Base-by-base conservation (phyloP, 108 stramenopile genomes). In the Skeletonema tropicum region DNA sequence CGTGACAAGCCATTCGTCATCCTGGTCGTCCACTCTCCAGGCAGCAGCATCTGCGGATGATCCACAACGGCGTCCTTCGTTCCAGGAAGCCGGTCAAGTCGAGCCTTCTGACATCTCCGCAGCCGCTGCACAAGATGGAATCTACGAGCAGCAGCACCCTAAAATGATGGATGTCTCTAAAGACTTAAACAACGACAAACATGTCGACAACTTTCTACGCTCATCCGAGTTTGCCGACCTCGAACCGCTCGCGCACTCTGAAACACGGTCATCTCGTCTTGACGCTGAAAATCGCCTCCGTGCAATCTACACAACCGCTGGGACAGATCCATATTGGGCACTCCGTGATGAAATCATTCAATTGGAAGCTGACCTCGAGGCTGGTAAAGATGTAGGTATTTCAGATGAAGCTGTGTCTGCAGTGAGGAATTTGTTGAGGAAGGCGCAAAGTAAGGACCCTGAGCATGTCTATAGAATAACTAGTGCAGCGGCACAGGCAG, bases 191-290 rank as follows among this genome's bases (percentile, higher is more conserved):
- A 32, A 21, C 59, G 59, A 32, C 59, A 32, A 29, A 21, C 23
- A 60, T 32, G 59, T 26, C 11, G 26, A 32, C 31, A 39, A 14
- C 32, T 33, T 23, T 9, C 59, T 61, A 31, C 81, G 81, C 36
- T 82, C 81, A 55, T 66, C 70, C 42, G 81, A 82, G 68, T 82
- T 82, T 48, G 26, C 13, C 76, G 57, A 59, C 72, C 71, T 82
- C 30, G 65, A 71, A 30, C 76, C 81, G 1, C 64, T 72, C 15
- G 14, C 13, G 15, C 59, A 64, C 68, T 30, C 73, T 7, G 31
- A 52, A 55, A 26, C 68, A 14, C 73, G 48, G 2, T 58, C 35
- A 32, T 19, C 62, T 6, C 73, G 73, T 26, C 72, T 73, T 52
- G 72, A 80, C 35, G 6, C 32, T 61, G 79, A 80, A 64, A 19